Percentiles rank a stretch among this genome's conserved stretches.
phyloP scores from a whole-genome alignment of 257 asterid genomes.

The Gentiana dahurica region DNA sequence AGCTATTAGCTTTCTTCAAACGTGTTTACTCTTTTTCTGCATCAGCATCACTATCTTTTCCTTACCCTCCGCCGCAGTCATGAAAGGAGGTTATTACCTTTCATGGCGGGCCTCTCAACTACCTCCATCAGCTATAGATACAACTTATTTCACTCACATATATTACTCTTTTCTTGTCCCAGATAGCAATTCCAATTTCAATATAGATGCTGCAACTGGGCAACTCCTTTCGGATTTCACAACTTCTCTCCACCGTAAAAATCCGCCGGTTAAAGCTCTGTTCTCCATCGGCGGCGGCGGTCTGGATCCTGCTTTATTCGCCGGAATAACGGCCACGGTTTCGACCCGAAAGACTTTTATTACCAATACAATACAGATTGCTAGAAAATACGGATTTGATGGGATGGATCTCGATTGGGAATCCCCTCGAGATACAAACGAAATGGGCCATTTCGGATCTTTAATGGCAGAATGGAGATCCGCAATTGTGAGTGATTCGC shows the following conservation, averaged over 20 bases:
- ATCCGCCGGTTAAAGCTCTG: constrained; percentile 19
- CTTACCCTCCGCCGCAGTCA: constrained; percentile 13
- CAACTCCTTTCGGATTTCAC: constrained; percentile 38
- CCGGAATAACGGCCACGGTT: constrained; percentile 34
- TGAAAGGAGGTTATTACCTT: constrained; percentile 32
- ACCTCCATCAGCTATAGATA: constrained; percentile 42
- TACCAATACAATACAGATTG: constrained; percentile 50
- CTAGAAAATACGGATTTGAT: constrained; percentile 4
- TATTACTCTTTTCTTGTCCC: constrained; percentile 21
- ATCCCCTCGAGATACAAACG: constrained; percentile 33
- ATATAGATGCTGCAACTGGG: constrained; percentile 27
- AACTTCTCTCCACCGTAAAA: constrained; percentile 26
- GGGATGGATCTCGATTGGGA: constrained; percentile 36
- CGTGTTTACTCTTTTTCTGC: too few species aligned
- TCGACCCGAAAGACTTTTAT: constrained; percentile 35
- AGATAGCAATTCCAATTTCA: constrained; percentile 29
- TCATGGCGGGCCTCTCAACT: constrained; percentile 35
- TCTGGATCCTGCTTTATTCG: constrained; percentile 26
- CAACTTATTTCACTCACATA: constrained; percentile 4
- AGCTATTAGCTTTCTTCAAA: too few species aligned
- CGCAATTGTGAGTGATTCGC: constrained; percentile 36
- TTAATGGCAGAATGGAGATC: constrained; percentile 56
- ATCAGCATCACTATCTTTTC: not conserved
- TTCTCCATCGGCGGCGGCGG: constrained; percentile 69
- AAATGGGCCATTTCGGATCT: constrained; percentile 43